Evolutionary conservation across 2,329 filamentous ascomycete species (phyloP), one percentile per base, ranked within the genome.

Genomic region (Madurella fahalii): DNA sequence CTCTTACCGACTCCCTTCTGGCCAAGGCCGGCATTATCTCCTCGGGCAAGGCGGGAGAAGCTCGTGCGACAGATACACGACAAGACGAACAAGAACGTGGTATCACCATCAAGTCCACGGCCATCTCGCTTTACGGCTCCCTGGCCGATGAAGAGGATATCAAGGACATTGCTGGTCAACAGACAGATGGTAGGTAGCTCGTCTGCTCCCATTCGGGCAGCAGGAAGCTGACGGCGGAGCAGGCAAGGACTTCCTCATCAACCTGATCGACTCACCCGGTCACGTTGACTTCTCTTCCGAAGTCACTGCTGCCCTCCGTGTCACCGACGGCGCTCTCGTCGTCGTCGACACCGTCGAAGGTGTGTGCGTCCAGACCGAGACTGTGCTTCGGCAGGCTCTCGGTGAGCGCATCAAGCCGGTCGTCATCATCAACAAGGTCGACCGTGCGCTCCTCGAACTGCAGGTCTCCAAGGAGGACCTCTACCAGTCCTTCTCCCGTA

Each of bases 241-340:
- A 64, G 63, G 94, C 77, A 88, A 87, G 76, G 90, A 96, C 75
- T 99, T 99, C 88, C 83, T 99, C 83, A 95, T 99, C 87, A 99
- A 99, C 87, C 84, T 99, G 79, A 99, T 99, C 76, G 94, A 99
- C 80, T 99, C 94, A 58, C 94, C 94, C 62, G 94, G 94, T 85
- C 94, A 99, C 93, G 94, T 99, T 81, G 94, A 99, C 81, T 99
- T 99, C 87, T 99, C 94, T 41, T 99, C 94, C 65, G 94, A 99
- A 76, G 94, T 99, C 74, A 99, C 94, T 73, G 94, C 94, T 74
- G 94, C 94, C 74, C 93, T 99, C 72, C 94, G 94, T 90, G 94
- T 99, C 79, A 99, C 94, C 68, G 94, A 99, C 72, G 94, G 94
- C 90, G 94, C 94, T 70, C 90, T 99, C 67, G 94, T 99, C 72